Percentiles rank a stretch among this genome's conserved stretches.
These are phyloP conservation scores for Trichosporon sp. DNA, from an alignment of 1,284 basidiomycete species.

Conservation along the genomic window DNA sequence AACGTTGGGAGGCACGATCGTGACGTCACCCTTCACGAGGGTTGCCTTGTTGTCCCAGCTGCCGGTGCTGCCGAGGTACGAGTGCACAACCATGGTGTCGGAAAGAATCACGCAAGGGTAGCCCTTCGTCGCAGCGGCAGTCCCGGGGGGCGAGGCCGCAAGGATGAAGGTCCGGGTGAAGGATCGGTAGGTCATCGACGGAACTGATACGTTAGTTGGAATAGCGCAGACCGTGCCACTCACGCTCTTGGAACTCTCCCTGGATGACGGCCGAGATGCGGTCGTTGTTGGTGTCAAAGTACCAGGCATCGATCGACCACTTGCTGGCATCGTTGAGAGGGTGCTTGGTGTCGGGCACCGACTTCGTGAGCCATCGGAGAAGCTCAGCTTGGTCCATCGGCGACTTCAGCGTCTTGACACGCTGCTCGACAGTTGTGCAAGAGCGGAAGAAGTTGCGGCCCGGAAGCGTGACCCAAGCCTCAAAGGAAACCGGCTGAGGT, in stretches of 20 bases:
- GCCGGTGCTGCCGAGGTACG: conserved; percentile 67
- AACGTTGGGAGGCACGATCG: conserved; percentile 30
- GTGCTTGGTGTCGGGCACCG: conserved; percentile 74
- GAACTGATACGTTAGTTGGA: conserved; percentile 35
- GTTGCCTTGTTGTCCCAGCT: conserved; percentile 54
- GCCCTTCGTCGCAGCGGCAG: conserved; percentile 67
- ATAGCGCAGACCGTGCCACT: conserved; percentile 34
- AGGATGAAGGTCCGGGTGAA: conserved; percentile 91
- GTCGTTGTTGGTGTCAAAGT: conserved; percentile 56
- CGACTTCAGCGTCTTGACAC: conserved; percentile 66
- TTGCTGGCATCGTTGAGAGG: conserved; percentile 65
- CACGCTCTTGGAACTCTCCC: conserved; percentile 87
- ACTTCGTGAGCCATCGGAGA: conserved; percentile 50
- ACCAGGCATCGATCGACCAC: conserved; percentile 87
- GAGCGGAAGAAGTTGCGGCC: conserved; percentile 74
- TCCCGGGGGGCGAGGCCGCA: conserved; percentile 70
- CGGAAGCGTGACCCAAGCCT: conserved; percentile 61
- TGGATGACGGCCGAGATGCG: conserved; percentile 77
- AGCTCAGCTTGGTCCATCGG: conserved; percentile 59
- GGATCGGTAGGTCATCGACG: conserved; percentile 59
- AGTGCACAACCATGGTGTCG: conserved; percentile 77
- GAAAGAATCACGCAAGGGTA: conserved; percentile 90
- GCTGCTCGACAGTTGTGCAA: conserved; percentile 59
- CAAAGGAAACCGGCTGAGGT: conserved; percentile 70
- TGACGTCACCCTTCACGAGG: conserved; percentile 40